These are phyloP conservation scores for Flaveria floridana DNA, from an alignment of 140 eudicot genomes.

Conservation along the genomic window DNA sequence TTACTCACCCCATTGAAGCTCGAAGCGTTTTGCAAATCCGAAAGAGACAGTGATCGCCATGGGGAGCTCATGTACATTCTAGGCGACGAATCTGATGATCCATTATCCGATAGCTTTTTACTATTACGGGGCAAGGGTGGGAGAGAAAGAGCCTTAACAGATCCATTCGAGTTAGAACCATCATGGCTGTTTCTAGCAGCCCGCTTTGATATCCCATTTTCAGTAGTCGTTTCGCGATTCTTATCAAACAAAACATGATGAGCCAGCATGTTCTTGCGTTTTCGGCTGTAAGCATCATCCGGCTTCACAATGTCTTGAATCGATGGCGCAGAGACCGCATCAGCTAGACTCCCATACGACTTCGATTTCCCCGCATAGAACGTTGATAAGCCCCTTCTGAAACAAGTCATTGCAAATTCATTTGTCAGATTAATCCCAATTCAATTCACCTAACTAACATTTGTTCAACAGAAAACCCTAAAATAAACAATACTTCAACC, in stretches of 20 bases:
- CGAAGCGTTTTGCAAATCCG: slow-evolving; percentile 65
- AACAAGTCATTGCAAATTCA: background rate
- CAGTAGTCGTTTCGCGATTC: slow-evolving; percentile 18
- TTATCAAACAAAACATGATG: slow-evolving; percentile 48
- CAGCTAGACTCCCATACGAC: slow-evolving; percentile 68
- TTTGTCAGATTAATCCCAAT: background rate
- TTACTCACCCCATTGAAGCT: slow-evolving; percentile 35
- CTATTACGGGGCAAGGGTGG: slow-evolving; percentile 62
- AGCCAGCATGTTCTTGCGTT: slow-evolving; percentile 84
- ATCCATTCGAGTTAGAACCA: slow-evolving; percentile 29
- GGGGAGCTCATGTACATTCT: slow-evolving; percentile 42
- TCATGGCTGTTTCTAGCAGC: slow-evolving; percentile 44
- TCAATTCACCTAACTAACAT: background rate
- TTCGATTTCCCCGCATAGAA: slow-evolving; percentile 84
- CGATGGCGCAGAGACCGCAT: slow-evolving; percentile 48
- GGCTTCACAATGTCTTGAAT: slow-evolving; percentile 72
- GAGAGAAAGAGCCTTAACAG: slow-evolving; percentile 29
- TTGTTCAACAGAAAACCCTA: background rate
- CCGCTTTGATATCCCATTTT: slow-evolving; percentile 53
- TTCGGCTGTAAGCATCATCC: slow-evolving; percentile 76
- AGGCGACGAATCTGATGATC: slow-evolving; percentile 41
- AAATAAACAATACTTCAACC: too few species aligned
- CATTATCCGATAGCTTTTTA: slow-evolving; percentile 30
- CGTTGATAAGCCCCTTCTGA: slow-evolving; percentile 78
- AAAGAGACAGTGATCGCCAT: slow-evolving; percentile 76